These are phyloP conservation scores for Talaromyces nanjingensis DNA, from an alignment of 495 filamentous ascomycete species.

Conservation along the genomic window DNA sequence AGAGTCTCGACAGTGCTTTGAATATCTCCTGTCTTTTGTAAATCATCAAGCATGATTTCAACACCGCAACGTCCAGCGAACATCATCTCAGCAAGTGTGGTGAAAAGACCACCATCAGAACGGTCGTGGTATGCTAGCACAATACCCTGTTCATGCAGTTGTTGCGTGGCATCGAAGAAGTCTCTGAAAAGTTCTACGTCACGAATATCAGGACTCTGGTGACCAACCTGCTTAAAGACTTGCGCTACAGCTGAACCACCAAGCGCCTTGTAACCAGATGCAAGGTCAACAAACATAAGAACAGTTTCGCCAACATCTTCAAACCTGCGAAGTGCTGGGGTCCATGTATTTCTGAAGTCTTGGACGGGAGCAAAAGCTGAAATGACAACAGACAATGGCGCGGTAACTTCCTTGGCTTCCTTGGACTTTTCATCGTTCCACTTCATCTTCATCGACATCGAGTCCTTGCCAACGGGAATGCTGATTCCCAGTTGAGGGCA, in stretches of 20 bases:
- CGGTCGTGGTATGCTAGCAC: slow-evolving; percentile 94
- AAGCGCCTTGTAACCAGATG: slow-evolving; percentile 65
- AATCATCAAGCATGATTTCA: slow-evolving; percentile 72
- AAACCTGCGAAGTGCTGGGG: slow-evolving; percentile 70
- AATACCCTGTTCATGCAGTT: slow-evolving; percentile 77
- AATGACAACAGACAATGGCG: slow-evolving; percentile 83
- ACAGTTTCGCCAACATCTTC: slow-evolving; percentile 88
- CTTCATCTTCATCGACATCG: slow-evolving; percentile 96
- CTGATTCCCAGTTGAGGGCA: slow-evolving; percentile 77
- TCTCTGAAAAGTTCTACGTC: slow-evolving; percentile 77
- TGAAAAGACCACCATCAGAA: slow-evolving; percentile 89
- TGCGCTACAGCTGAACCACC: slow-evolving; percentile 93
- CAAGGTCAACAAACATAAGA: slow-evolving; percentile 87
- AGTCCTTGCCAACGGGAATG: slow-evolving; percentile 96
- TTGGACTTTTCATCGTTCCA: slow-evolving; percentile 73
- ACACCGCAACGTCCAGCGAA: slow-evolving; percentile 92
- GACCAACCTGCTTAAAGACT: slow-evolving; percentile 79
- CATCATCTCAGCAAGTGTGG: slow-evolving; percentile 94
- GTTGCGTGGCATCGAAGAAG: slow-evolving; percentile 83
- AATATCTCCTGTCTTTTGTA: slow-evolving; percentile 48
- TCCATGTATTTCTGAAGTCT: slow-evolving; percentile 83
- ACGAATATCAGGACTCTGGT: slow-evolving; percentile 77
- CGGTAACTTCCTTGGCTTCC: slow-evolving; percentile 74
- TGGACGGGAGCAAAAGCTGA: slow-evolving; percentile 81
- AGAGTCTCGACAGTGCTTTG: slow-evolving; percentile 64